phyloP scores from a whole-genome alignment of 768 basidiomycete species.

The Trametopsis cervina region DNA sequence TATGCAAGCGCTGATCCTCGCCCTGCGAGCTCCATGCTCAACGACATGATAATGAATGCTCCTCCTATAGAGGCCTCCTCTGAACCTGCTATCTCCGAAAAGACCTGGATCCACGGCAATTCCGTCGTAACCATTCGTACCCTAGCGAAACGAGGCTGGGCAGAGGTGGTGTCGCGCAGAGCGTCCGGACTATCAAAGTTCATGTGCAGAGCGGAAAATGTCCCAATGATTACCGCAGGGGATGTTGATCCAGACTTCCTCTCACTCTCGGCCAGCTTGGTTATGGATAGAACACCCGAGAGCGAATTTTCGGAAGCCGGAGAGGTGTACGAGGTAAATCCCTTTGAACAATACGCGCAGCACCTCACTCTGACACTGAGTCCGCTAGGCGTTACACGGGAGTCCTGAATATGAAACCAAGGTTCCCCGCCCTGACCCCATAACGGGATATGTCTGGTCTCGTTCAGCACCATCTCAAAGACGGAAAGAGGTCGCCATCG shows the following conservation, averaged over 20 bases:
- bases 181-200: slow-evolving; percentile 87
- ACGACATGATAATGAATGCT: slow-evolving; percentile 70
- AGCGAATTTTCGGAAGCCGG: slow-evolving; percentile 7
- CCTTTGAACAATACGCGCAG: too few species aligned
- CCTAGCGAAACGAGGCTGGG: slow-evolving; percentile 74
- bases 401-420: too few species aligned
- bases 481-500: slow-evolving; percentile 77
- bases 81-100: slow-evolving; percentile 45
- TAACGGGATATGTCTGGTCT: slow-evolving; percentile 87
- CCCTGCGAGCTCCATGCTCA: slow-evolving; percentile 72
- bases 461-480: slow-evolving; percentile 81
- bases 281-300: slow-evolving; percentile 51
- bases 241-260: slow-evolving; percentile 77
- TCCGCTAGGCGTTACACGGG: too few species aligned
- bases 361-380: too few species aligned
- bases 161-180: slow-evolving; percentile 76
- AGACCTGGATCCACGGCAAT: slow-evolving; percentile 83
- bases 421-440: slow-evolving; percentile 51
- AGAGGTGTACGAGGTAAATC: slow-evolving; percentile 16
- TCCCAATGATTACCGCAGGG: slow-evolving; percentile 77
- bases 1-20: slow-evolving; percentile 92
- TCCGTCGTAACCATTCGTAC: slow-evolving; percentile 78
- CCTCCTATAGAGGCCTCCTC: slow-evolving; percentile 22
- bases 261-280: slow-evolving; percentile 63
- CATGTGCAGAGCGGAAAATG: slow-evolving; percentile 82